Conservation (phyloP, 208 protist species). For the Kentomonas sorsogonicus region DNA sequence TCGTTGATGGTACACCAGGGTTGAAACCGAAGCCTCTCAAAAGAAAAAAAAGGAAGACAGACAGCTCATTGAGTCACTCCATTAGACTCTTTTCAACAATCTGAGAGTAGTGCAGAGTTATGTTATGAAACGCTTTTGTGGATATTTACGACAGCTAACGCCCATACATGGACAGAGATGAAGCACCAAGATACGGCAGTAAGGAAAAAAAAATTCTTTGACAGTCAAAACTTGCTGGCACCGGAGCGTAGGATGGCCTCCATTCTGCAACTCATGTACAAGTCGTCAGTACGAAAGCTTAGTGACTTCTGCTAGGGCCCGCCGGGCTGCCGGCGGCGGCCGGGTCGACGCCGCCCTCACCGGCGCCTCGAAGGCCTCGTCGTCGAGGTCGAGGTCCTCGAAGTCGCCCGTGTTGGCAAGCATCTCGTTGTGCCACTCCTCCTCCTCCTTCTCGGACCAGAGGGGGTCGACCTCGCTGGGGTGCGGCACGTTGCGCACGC, state of each 20-base stretch:
- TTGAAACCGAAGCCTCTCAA: too few relatives aligned
- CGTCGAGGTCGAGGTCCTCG: slow-evolving; percentile 83
- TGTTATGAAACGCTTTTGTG: too few relatives aligned
- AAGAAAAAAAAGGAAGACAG: slow-evolving; percentile 8
- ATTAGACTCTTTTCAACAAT: too few relatives aligned
- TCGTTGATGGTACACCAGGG: too few relatives aligned
- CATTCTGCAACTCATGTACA: too few relatives aligned
- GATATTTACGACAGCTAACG: too few relatives aligned
- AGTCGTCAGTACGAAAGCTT: too few relatives aligned
- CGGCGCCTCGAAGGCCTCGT: slow-evolving; percentile 53
- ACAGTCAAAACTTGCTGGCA: too few relatives aligned
- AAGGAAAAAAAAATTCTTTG: not conserved
- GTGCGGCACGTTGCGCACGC: slow-evolving; percentile 89
- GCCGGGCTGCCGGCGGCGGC: too few relatives aligned
- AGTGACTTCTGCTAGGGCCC: too few relatives aligned
- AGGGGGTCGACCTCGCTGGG: slow-evolving; percentile 86
- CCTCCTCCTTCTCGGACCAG: slow-evolving; percentile 89
- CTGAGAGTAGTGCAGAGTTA: too few relatives aligned
- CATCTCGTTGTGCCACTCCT: slow-evolving; percentile 91
- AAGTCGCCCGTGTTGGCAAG: slow-evolving; percentile 81
- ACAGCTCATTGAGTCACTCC: not conserved
- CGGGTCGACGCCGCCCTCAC: slow-evolving; percentile 43
- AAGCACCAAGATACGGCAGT: not conserved
- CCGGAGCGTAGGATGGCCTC: too few relatives aligned
- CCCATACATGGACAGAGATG: not conserved